Percentiles rank a stretch among this genome's conserved stretches.
These are phyloP conservation scores for Trichosanthes cucumerina DNA, from an alignment of 306 rosid genomes.

Conservation along the genomic window DNA sequence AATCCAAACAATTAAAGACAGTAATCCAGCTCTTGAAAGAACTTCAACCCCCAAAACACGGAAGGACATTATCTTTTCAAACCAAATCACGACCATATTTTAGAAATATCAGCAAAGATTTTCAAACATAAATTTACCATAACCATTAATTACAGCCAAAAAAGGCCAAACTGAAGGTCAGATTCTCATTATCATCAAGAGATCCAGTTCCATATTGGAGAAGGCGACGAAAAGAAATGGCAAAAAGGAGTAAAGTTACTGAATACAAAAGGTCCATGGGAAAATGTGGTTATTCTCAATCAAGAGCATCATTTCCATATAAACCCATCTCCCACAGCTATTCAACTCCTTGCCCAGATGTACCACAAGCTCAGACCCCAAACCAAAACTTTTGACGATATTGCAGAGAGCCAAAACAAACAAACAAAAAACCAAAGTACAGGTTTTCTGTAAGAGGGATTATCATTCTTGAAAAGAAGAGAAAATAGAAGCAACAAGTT, in stretches of 20 bases:
- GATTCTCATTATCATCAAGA: not conserved
- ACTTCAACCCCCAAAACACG: not conserved
- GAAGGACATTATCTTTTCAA: not conserved
- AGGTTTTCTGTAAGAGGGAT: not conserved
- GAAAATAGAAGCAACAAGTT: not conserved
- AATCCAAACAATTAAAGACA: not conserved
- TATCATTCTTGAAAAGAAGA: not conserved
- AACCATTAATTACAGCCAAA: not conserved
- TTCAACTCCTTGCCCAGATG: not conserved
- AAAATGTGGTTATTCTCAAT: not conserved
- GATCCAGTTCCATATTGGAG: not conserved
- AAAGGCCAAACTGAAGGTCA: not conserved
- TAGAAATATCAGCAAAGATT: not conserved
- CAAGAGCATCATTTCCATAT: not conserved
- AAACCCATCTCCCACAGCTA: not conserved
- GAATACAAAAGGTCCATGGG: not conserved
- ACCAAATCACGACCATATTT: not conserved
- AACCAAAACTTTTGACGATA: not conserved
- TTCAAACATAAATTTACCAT: not conserved
- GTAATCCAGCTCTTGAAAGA: not conserved
- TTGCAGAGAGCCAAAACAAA: not conserved
- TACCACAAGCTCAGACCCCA: not conserved
- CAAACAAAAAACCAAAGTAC: not conserved
- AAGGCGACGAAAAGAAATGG: not conserved
- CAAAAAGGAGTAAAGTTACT: not conserved